These are phyloP conservation scores for Morella rubra DNA, from an alignment of 306 rosid genomes.

Conservation along the genomic window DNA sequence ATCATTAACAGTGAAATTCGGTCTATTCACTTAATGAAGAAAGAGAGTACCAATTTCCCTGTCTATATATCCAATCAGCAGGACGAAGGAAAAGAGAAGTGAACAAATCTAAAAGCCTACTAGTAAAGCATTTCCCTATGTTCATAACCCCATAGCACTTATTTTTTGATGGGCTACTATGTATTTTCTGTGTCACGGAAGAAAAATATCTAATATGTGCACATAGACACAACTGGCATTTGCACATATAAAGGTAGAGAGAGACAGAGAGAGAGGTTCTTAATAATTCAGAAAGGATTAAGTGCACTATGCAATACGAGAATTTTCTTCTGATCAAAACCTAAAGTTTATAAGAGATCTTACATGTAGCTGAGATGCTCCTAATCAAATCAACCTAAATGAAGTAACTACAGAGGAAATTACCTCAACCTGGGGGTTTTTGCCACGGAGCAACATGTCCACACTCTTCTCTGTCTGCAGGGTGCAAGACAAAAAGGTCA, in stretches of 20 bases:
- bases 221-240: no score
- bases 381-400: conserved; percentile 14
- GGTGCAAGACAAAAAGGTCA: background rate
- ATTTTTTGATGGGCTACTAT: no score
- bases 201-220: no score
- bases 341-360: conserved; percentile 14
- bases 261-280: background rate
- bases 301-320: background rate
- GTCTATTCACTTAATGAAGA: background rate
- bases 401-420: conserved; percentile 20
- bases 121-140: background rate
- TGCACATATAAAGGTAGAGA: background rate
- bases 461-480: conserved; percentile 67
- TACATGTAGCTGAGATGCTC: conserved; percentile 13
- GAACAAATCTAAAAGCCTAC: background rate
- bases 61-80: background rate
- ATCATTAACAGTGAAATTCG: background rate
- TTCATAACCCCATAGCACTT: background rate
- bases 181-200: background rate
- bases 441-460: conserved; percentile 60
- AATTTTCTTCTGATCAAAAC: background rate
- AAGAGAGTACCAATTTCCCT: background rate
- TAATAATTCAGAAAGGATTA: background rate
- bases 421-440: conserved; percentile 70
- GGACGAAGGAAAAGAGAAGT: background rate